A percentile compares a stretch with the other conserved stretches of the same genome.
Evolutionary conservation across 257 asterid species (phyloP).

Genomic region (Lantana camara): DNA sequence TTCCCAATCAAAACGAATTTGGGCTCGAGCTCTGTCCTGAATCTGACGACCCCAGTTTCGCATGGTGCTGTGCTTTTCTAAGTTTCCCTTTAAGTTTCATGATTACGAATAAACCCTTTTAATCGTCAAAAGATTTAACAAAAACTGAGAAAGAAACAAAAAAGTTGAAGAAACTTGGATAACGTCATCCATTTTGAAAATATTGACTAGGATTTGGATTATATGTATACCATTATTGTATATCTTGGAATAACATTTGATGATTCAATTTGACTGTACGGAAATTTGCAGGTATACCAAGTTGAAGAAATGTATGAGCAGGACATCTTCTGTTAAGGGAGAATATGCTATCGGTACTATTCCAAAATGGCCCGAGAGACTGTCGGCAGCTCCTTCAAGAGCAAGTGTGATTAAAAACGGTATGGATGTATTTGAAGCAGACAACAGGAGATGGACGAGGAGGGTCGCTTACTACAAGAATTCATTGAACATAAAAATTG

Average conservation of each 20-base stretch:
- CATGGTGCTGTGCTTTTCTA: slow-evolving; percentile 57
- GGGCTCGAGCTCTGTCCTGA: slow-evolving; percentile 71
- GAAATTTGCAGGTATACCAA: slow-evolving; percentile 68
- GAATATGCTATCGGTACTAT: slow-evolving; percentile 72
- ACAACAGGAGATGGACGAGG: slow-evolving; percentile 76
- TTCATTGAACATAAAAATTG: slow-evolving; percentile 70
- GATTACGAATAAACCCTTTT: too few relatives aligned
- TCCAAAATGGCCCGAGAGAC: slow-evolving; percentile 87
- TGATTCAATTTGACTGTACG: slow-evolving; percentile 19
- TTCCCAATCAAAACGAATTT: slow-evolving; percentile 76
- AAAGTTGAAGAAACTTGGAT: too few relatives aligned
- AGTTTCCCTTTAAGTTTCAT: too few relatives aligned
- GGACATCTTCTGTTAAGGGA: slow-evolving; percentile 62
- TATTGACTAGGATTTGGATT: too few relatives aligned
- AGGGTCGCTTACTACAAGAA: slow-evolving; percentile 79
- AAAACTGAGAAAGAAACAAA: too few relatives aligned
- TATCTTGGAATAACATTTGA: neutral
- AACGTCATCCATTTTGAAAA: too few relatives aligned
- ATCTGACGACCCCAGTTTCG: slow-evolving; percentile 75
- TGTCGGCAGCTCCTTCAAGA: slow-evolving; percentile 73
- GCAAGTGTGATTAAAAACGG: slow-evolving; percentile 66
- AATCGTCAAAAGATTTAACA: too few relatives aligned
- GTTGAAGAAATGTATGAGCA: slow-evolving; percentile 84
- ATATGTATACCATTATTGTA: too few relatives aligned
- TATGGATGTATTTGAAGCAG: slow-evolving; percentile 80